These are phyloP conservation scores for Aspergillus tamarii DNA, from an alignment of 2,329 filamentous ascomycete species.

Conservation along the genomic window DNA sequence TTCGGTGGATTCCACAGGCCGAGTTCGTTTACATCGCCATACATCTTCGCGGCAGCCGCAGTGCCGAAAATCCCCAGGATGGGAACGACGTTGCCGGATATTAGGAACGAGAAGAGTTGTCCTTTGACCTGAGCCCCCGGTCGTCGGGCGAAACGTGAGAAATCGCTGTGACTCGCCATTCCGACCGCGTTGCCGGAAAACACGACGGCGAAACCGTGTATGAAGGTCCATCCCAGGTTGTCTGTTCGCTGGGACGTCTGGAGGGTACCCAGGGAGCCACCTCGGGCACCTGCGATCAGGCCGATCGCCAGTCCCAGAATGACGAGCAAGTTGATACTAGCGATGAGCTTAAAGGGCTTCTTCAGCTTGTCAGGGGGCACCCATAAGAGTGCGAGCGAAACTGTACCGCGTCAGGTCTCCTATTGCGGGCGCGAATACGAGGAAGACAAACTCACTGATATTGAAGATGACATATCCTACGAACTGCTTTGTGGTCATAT, in stretches of 20 bases:
- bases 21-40: slow-evolving; percentile 25
- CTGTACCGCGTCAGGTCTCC: background rate
- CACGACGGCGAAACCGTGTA: background rate
- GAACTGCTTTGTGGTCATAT: background rate
- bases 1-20: slow-evolving; percentile 50
- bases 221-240: background rate
- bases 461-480: background rate
- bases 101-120: slow-evolving; percentile 43
- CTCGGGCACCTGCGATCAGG: background rate
- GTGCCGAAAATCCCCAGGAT: slow-evolving; percentile 45
- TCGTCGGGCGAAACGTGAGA: slow-evolving; percentile 46
- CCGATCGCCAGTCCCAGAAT: slow-evolving; percentile 1
- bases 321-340: background rate
- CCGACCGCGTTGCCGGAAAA: background rate
- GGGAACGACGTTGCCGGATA: slow-evolving; percentile 44
- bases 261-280: background rate
- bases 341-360: background rate
- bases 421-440: too few relatives aligned
- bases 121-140: slow-evolving; percentile 49
- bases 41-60: slow-evolving; percentile 35
- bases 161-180: slow-evolving; percentile 49
- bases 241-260: background rate
- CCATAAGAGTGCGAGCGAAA: background rate
- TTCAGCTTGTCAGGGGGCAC: background rate
- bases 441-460: background rate